Evolutionary conservation across 2,329 filamentous ascomycete genomes (phyloP), one percentile per base, ranked within the genome.

Genomic region (Diaporthe citriasiana): DNA sequence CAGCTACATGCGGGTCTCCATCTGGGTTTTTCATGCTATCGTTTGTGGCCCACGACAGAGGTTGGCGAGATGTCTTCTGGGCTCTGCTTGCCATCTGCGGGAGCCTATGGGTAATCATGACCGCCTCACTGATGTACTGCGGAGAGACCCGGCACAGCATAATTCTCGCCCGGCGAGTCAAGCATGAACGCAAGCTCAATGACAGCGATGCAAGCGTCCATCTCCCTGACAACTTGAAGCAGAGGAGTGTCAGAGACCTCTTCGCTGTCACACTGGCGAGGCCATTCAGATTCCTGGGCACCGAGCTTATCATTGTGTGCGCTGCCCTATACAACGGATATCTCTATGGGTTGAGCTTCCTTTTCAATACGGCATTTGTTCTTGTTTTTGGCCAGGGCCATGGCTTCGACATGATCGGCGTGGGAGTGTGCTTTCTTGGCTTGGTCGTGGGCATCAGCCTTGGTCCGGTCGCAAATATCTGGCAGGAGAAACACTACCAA

Each of bases 291-390:
- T 87, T 87, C 66, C 76, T 87, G 4, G 82, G 80, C 17, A 83
- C 84, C 1, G 86, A 87, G 76, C 84, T 85, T 47, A 87, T 88
- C 56, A 83, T 87, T 40, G 82, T 85, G 22, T 86, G 86, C 47
- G 83, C 81, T n/a, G 85, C 86, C 2, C 76, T 86, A 0, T 87
- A 87, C 77, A 87, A 87, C 63, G 86, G 85, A 5, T 87, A 86
- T 73, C 79, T 87, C 3, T 87, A 87, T 66, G 86, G 86, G 2
- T 73, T 87, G 12, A 86, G 84, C 1, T 88, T 88, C 71, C 79
- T 87, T 0, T 87, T 87, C 80, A 87, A 87, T 72, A 84, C 83
- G 4, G 86, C 85, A 0, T 88, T 88, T 72, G 81, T 83, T 27
- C 81, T 88, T 27, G 87, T 88, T 0, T 88, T 88, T 72, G 85